Conservation (phyloP, 78 protist genomes). For the Protostelium mycophagum region DNA sequence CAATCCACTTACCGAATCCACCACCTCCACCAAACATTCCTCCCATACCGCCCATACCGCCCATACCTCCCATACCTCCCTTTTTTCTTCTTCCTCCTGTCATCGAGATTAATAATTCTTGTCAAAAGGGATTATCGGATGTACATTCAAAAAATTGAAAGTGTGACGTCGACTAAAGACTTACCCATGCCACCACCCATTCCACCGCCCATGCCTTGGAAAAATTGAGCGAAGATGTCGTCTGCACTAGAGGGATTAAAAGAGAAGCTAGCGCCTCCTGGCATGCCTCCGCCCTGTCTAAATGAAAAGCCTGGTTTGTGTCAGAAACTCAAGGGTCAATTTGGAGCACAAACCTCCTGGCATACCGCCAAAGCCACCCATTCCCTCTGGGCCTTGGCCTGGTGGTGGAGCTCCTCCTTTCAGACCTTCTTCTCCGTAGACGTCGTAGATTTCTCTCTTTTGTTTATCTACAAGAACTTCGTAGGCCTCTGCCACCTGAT, state of each 20-base stretch:
- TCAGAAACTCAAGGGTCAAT: not conserved
- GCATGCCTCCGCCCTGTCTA: not conserved
- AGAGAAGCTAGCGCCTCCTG: too few species aligned
- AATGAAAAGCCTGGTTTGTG: not conserved
- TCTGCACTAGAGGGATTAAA: slow-evolving; percentile 46
- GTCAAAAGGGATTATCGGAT: too few species aligned
- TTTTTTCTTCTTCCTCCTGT: not conserved
- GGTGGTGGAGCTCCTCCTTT: slow-evolving; percentile 70
- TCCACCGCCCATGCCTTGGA: slow-evolving; percentile 25
- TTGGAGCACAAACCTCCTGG: not conserved
- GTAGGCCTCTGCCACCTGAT: slow-evolving; percentile 85
- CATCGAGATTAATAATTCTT: too few species aligned
- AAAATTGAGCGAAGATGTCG: slow-evolving; percentile 42
- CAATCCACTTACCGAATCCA: slow-evolving; percentile 21
- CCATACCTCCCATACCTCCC: slow-evolving; percentile 15
- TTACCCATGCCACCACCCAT: slow-evolving; percentile 13
- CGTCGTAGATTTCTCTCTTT: slow-evolving; percentile 89
- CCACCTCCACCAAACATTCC: slow-evolving; percentile 14
- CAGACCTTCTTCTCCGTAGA: slow-evolving; percentile 89
- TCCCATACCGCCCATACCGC: slow-evolving; percentile 44
- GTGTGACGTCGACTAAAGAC: too few species aligned
- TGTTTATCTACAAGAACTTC: slow-evolving; percentile 86
- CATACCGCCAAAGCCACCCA: not conserved
- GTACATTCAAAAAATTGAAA: too few species aligned
- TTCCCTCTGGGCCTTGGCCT: slow-evolving; percentile 20